Conservation (phyloP, 225 moss, liverwort and hornwort genomes). For the Marchantia paleacea region DNA sequence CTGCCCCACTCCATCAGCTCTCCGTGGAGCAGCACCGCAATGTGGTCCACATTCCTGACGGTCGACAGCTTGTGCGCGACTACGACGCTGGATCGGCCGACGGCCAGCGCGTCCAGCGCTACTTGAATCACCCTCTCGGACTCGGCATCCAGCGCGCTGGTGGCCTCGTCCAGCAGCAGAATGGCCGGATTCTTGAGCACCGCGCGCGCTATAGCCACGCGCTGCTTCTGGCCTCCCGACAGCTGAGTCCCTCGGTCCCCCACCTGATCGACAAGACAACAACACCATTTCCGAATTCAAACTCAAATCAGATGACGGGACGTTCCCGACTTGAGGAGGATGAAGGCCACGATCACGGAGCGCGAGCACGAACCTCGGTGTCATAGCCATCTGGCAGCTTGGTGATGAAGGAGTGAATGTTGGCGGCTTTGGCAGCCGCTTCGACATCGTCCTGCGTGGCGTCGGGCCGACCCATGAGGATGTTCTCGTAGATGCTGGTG, state of each 20-base stretch:
- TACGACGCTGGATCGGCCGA: slow-evolving; percentile 58
- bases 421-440: slow-evolving; percentile 45
- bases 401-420: slow-evolving; percentile 52
- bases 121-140: slow-evolving; percentile 61
- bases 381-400: slow-evolving; percentile 49
- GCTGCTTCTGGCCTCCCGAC: slow-evolving; percentile 70
- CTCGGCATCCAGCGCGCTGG: slow-evolving; percentile 70
- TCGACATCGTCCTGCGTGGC: slow-evolving; percentile 42
- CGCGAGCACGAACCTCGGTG: slow-evolving; percentile 52
- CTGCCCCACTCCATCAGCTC: slow-evolving; percentile 64
- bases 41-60: slow-evolving; percentile 59
- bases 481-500: slow-evolving; percentile 25
- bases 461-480: slow-evolving; percentile 40
- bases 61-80: slow-evolving; percentile 73
- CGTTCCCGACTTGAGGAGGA: not conserved
- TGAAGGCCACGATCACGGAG: not conserved
- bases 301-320: not conserved
- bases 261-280: no score
- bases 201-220: slow-evolving; percentile 77
- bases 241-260: slow-evolving; percentile 67
- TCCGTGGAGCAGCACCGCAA: slow-evolving; percentile 66
- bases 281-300: no score
- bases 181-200: slow-evolving; percentile 71
- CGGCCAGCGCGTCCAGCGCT: slow-evolving; percentile 58
- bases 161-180: slow-evolving; percentile 72